Conservation (phyloP, 1,139 yeast genomes). For the Debaryomycetaceae sp. region DNA sequence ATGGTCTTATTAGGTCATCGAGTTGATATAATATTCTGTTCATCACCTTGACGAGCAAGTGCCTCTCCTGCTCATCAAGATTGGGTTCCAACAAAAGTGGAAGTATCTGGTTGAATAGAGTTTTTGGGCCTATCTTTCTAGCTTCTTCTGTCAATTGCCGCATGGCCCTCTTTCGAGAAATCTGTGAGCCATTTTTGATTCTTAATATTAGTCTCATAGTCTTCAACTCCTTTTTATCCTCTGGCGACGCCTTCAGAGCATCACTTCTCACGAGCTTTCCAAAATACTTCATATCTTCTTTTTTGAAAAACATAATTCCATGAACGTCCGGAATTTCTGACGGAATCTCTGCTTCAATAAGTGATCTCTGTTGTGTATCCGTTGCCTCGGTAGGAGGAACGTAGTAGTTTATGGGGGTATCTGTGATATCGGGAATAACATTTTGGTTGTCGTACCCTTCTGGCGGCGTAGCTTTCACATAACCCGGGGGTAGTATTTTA, state of each 20-base stretch:
- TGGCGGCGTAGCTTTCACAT: slow-evolving; percentile 47
- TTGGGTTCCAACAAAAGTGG: slow-evolving; percentile 73
- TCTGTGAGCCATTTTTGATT: slow-evolving; percentile 75
- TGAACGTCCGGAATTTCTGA: slow-evolving; percentile 60
- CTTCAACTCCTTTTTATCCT: slow-evolving; percentile 56
- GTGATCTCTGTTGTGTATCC: slow-evolving; percentile 19
- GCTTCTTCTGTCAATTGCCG: slow-evolving; percentile 67
- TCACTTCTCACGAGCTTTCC: slow-evolving; percentile 51
- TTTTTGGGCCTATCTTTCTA: slow-evolving; percentile 61
- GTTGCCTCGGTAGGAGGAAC: slow-evolving; percentile 22
- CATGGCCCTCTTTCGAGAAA: slow-evolving; percentile 66
- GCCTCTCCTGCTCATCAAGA: slow-evolving; percentile 81
- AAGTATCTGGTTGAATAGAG: slow-evolving; percentile 63
- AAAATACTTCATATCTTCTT: slow-evolving; percentile 71
- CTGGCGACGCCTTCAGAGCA: slow-evolving; percentile 33
- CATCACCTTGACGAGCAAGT: slow-evolving; percentile 70
- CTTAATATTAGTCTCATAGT: slow-evolving; percentile 63
- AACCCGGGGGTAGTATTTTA: slow-evolving; percentile 54
- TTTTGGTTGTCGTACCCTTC: slow-evolving; percentile 28
- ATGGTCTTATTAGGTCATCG: slow-evolving; percentile 67
- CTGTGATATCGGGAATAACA: slow-evolving; percentile 30
- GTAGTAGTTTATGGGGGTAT: slow-evolving; percentile 21
- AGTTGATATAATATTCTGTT: slow-evolving; percentile 66
- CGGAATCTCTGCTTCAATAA: slow-evolving; percentile 28
- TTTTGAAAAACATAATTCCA: slow-evolving; percentile 61